Percentiles rank a stretch among this genome's conserved stretches.
Conservation (phyloP, 2,329 filamentous ascomycete genomes). For the Zalaria obscura region DNA sequence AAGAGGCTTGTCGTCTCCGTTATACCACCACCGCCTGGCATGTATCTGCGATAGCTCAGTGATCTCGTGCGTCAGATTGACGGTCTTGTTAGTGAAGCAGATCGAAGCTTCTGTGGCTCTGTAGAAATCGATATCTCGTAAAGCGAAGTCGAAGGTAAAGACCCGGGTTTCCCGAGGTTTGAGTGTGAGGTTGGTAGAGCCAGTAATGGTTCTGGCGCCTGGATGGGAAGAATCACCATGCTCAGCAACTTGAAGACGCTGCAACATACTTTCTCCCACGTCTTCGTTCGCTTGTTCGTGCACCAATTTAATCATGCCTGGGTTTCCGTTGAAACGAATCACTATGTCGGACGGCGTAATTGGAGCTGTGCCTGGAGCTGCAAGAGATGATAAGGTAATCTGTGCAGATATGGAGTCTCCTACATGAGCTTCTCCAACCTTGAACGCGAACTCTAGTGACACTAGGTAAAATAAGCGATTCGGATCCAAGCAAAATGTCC, state of each 20-base stretch:
- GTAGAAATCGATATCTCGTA: conserved; percentile 72
- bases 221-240: conserved; percentile 2
- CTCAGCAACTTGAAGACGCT: background rate
- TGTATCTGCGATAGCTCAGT: conserved; percentile 11
- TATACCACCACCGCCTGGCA: conserved; percentile 7
- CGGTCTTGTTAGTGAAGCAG: conserved; percentile 47
- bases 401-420: conserved; percentile 45
- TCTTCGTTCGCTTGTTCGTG: background rate
- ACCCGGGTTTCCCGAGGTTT: conserved; percentile 53
- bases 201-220: conserved; percentile 29
- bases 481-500: too few species aligned
- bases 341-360: conserved; percentile 9
- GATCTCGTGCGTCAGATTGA: conserved; percentile 54
- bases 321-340: background rate
- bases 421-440: conserved; percentile 41
- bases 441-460: conserved; percentile 38
- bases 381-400: conserved; percentile 35
- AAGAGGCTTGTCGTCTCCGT: conserved; percentile 19
- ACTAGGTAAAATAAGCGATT: conserved; percentile 21
- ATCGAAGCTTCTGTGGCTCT: conserved; percentile 51
- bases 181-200: conserved; percentile 50
- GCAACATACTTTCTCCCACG: background rate
- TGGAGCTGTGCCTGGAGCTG: conserved; percentile 19
- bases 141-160: conserved; percentile 55
- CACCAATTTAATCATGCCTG: background rate